Evolutionary conservation across 169 alveolate species (phyloP), one percentile per base, ranked within the genome.

Genomic region (Theileria orientalis): DNA sequence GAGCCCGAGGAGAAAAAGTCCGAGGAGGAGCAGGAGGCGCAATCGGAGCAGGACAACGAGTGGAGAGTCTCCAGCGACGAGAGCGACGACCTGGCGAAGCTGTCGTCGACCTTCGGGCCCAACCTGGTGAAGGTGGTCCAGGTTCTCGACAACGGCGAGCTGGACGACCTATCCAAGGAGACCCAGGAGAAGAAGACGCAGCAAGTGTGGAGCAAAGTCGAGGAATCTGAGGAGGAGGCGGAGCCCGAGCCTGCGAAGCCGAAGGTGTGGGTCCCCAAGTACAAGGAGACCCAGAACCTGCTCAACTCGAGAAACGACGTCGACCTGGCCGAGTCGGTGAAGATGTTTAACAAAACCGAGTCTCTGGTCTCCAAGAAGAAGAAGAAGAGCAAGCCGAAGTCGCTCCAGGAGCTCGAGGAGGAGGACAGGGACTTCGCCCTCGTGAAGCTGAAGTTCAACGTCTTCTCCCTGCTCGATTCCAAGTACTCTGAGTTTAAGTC

Each of bases 11-110:
- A 67, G 16, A 32, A 35, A 25, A 57, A 35, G 32, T 66, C 78
- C 19, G 66, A n/a, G 29, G 87, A 79, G 54, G 77, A 63, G 32
- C 47, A 68, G n/a, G 87, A 79, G 49, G 59, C 30, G 27, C 75
- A 69, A 35, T 79, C 87, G 19, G 87, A 79, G n/a, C 83, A 79
- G 13, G 87, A 79, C 54, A 78, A 79, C 62, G 87, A 79, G 46
- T 79, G 87, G 87, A 70, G 72, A 64, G 83, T 79, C n/a, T 70
- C 83, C 16, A 78, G 72, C 64, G 87, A 79, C 51, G 86, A 77
- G 63, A 74, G 57, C 21, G 70, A 60, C 41, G 59, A 52, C 35
- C 71, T 54, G 37, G 16, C 25, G 37, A 16, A 71, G 41, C 40
- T 27, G 13, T 59, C 62, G 47, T 37, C 83, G 30, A 33, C 69